These are phyloP conservation scores for Coemansia sp. DNA, from an alignment of 192 early-diverging fungal species.

Conservation along the genomic window DNA sequence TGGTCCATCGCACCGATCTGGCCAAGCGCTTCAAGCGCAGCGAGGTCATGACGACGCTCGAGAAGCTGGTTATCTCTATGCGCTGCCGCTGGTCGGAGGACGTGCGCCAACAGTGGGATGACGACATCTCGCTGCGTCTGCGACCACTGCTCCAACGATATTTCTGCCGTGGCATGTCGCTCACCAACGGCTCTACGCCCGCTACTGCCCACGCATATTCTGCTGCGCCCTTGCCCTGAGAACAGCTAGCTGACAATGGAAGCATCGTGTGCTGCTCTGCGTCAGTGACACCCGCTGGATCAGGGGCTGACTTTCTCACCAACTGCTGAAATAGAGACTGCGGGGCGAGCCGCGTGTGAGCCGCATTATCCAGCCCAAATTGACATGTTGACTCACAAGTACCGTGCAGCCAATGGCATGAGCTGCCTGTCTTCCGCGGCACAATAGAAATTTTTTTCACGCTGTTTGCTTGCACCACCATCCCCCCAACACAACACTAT, in stretches of 20 bases:
- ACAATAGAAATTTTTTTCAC: background rate
- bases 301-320: background rate
- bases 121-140: conserved; percentile 21
- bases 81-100: conserved; percentile 47
- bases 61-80: conserved; percentile 64
- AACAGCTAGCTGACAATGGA: background rate
- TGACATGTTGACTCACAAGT: background rate
- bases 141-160: conserved; percentile 34
- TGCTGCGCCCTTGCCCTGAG: background rate
- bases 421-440: background rate
- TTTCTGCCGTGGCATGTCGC: conserved; percentile 23
- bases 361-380: background rate
- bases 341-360: background rate
- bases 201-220: background rate
- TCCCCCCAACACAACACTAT: background rate
- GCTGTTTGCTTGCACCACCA: background rate
- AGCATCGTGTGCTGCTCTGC: background rate
- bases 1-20: conserved; percentile 60
- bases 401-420: background rate
- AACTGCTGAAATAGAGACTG: background rate
- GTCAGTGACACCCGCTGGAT: background rate
- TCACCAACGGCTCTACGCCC: conserved; percentile 9
- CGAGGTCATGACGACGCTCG: conserved; percentile 59
- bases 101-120: conserved; percentile 41
- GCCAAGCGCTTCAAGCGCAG: conserved; percentile 50